Percentiles rank a stretch among this genome's conserved stretches.
Evolutionary conservation across 306 rosid genomes (phyloP).

Genomic region (Abrus precatorius): DNA sequence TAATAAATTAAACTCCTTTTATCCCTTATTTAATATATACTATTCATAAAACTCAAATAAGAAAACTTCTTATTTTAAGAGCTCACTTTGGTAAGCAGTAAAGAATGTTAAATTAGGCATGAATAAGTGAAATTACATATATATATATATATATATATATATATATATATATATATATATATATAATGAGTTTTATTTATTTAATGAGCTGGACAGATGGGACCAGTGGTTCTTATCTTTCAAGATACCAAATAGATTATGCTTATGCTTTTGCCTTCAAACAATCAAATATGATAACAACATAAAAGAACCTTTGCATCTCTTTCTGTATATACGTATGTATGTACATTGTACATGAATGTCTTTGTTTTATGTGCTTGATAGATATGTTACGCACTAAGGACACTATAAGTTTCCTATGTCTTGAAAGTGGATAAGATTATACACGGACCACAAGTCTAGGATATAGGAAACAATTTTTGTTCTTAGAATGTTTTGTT

Average conservation of each 20-base stretch:
- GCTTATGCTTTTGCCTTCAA: slow-evolving; percentile 35
- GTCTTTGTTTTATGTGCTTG: not conserved
- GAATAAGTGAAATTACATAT: not conserved
- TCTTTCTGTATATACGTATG: too few species aligned
- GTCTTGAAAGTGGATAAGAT: slow-evolving; percentile 45
- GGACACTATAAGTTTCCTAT: slow-evolving; percentile 11
- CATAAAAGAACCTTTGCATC: not conserved
- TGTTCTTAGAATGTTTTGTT: not conserved
- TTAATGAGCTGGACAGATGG: not conserved
- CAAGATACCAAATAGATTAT: slow-evolving; percentile 23
- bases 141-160: not conserved
- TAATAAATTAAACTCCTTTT: too few species aligned
- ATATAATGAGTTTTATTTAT: not conserved
- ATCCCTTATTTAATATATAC: too few species aligned
- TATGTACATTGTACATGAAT: not conserved
- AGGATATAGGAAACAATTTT: slow-evolving; percentile 4
- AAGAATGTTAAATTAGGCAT: too few species aligned
- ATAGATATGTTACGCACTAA: not conserved
- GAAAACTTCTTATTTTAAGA: too few species aligned
- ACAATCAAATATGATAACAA: slow-evolving; percentile 3
- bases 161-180: not conserved
- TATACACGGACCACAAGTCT: slow-evolving; percentile 16
- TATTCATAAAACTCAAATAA: too few species aligned
- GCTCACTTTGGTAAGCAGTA: too few species aligned
- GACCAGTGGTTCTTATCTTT: slow-evolving; percentile 8